Evolutionary conservation across 108 stramenopile genomes (phyloP).

Genomic region (Hondaea fermentalgiana): DNA sequence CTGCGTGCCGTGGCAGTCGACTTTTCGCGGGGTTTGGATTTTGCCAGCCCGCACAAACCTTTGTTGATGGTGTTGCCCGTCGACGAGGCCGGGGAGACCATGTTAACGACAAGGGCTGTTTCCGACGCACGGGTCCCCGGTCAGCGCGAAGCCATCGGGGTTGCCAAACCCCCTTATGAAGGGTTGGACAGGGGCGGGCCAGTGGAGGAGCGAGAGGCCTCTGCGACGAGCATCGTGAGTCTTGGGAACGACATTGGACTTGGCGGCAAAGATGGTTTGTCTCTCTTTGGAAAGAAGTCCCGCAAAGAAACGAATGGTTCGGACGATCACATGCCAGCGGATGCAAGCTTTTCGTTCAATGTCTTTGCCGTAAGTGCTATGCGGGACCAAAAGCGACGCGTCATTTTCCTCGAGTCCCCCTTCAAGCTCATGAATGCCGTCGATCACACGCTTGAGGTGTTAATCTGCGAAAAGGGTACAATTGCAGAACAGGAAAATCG

Average conservation of each 20-base stretch:
- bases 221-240: too few relatives aligned
- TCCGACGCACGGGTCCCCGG: background rate
- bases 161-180: background rate
- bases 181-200: background rate
- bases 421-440: background rate
- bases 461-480: background rate
- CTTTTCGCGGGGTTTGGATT: background rate
- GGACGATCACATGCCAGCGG: background rate
- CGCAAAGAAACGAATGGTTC: background rate
- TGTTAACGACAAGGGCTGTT: background rate
- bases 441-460: background rate
- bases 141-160: background rate
- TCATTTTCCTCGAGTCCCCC: background rate
- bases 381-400: background rate
- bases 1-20: conserved; percentile 2
- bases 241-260: too few relatives aligned
- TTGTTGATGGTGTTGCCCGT: background rate
- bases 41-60: background rate
- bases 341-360: background rate
- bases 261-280: background rate
- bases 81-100: background rate
- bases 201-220: too few relatives aligned
- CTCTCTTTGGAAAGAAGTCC: background rate
- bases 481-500: background rate
- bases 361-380: background rate